Evolutionary conservation across 2,329 filamentous ascomycete species (phyloP).

Genomic region (Lizonia empirigonia): DNA sequence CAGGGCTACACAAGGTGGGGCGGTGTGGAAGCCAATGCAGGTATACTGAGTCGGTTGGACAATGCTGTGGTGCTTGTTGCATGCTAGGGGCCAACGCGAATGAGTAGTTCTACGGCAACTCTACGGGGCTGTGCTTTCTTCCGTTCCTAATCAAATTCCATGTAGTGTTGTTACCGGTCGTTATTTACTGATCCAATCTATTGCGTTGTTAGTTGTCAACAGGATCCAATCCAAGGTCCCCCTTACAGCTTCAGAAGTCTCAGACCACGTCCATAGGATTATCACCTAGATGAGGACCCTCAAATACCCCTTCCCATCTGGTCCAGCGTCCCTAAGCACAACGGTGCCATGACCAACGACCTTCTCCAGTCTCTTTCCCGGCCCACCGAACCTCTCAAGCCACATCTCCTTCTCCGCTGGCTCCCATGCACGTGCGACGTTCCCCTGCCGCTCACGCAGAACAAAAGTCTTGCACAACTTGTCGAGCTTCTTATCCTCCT

Average conservation of each 20-base stretch:
- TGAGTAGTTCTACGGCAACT: background rate
- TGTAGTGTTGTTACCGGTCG: too few relatives aligned
- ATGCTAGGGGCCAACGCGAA: too few relatives aligned
- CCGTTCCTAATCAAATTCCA: too few relatives aligned
- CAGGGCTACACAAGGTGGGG: background rate
- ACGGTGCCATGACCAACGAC: background rate
- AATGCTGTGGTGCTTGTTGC: background rate
- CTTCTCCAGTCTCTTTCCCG: background rate
- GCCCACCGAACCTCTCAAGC: conserved; percentile 12
- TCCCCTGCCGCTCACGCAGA: background rate
- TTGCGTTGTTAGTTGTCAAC: background rate
- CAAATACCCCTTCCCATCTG: conserved; percentile 6
- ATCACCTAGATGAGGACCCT: conserved; percentile 5
- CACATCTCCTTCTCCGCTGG: background rate
- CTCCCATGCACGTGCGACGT: background rate
- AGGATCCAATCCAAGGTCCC: background rate
- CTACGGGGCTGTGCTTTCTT: too few relatives aligned
- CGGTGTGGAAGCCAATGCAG: background rate
- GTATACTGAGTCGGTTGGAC: background rate
- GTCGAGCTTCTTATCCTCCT: background rate
- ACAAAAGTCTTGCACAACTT: background rate
- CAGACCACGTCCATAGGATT: background rate
- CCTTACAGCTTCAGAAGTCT: background rate
- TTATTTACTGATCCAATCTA: too few relatives aligned
- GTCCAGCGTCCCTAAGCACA: conserved; percentile 1